Conservation (phyloP, 768 basidiomycete species). For the Scleroderma citrinum region DNA sequence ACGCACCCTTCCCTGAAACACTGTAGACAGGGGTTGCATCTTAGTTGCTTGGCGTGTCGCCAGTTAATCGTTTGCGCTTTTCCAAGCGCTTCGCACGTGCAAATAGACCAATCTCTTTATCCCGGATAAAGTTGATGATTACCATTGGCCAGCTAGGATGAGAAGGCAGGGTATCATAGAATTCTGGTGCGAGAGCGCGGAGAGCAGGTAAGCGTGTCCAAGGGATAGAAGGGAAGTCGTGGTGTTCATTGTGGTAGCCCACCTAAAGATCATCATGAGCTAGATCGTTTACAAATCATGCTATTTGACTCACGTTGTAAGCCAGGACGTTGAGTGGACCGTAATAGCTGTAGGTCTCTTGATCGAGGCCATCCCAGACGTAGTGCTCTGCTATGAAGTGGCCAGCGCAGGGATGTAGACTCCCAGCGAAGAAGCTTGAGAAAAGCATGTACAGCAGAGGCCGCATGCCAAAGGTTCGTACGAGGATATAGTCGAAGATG, state of each 20-base stretch:
- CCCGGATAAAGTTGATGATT: slow-evolving; percentile 89
- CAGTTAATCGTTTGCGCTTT: slow-evolving; percentile 28
- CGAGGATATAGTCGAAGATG: slow-evolving; percentile 63
- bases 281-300: background rate
- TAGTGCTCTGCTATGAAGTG: slow-evolving; percentile 99
- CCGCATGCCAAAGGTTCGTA: slow-evolving; percentile 37
- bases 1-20: slow-evolving; percentile 1
- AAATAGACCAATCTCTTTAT: slow-evolving; percentile 83
- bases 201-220: slow-evolving; percentile 92
- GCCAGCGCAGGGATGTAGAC: slow-evolving; percentile 90
- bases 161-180: slow-evolving; percentile 81
- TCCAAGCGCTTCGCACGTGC: slow-evolving; percentile 73
- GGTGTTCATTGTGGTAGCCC: slow-evolving; percentile 99
- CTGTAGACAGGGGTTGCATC: background rate
- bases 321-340: slow-evolving; percentile 84
- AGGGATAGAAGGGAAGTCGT: slow-evolving; percentile 94
- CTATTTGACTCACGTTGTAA: slow-evolving; percentile 71
- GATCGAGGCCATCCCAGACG: slow-evolving; percentile 84
- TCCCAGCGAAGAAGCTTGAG: slow-evolving; percentile 94
- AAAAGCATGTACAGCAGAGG: slow-evolving; percentile 79
- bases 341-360: slow-evolving; percentile 98
- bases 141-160: slow-evolving; percentile 96
- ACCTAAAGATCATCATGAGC: slow-evolving; percentile 44
- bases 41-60: slow-evolving; percentile 14
- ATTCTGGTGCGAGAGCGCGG: slow-evolving; percentile 80